Percentiles rank a stretch among this genome's conserved stretches.
Evolutionary conservation across 1,139 yeast species (phyloP).

Genomic region (Saccharomyces hybrid): DNA sequence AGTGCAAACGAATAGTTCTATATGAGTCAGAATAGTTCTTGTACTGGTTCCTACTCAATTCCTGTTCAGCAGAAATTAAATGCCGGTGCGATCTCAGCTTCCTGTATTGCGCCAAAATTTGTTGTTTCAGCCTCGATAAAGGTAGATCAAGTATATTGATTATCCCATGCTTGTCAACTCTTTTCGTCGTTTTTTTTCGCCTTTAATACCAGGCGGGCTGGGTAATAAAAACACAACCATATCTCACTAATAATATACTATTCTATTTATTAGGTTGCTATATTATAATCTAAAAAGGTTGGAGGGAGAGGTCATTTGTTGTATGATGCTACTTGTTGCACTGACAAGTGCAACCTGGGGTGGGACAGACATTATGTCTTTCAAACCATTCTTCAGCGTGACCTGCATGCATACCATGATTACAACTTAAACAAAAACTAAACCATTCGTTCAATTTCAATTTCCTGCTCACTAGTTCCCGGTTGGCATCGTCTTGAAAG

Average conservation of each 20-base stretch:
- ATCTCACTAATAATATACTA: not conserved
- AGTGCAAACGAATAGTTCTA: not conserved
- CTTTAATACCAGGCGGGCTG: not conserved
- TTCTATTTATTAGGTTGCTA: too few species aligned
- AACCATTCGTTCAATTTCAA: conserved; percentile 51
- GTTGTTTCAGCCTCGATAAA: not conserved
- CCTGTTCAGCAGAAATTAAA: not conserved
- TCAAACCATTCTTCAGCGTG: conserved; percentile 96
- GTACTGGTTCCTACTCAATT: not conserved
- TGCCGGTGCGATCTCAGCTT: not conserved
- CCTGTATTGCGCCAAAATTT: not conserved
- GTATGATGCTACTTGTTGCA: conserved; percentile 40
- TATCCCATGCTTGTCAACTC: not conserved
- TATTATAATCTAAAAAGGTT: not conserved
- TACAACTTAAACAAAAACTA: conserved; percentile 82
- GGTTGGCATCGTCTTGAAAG: conserved; percentile 33
- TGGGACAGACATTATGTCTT: conserved; percentile 82
- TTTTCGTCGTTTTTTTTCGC: not conserved
- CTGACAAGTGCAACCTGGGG: conserved; percentile 81
- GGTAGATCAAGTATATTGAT: not conserved
- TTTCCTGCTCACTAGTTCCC: conserved; percentile 8
- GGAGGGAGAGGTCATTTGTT: not conserved
- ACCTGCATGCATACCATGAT: conserved; percentile 92
- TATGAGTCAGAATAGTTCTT: too few species aligned
- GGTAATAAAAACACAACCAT: not conserved